Evolutionary conservation across 2,329 filamentous ascomycete species (phyloP), one percentile per base, ranked within the genome.

Genomic region (Anthostomella pinea): DNA sequence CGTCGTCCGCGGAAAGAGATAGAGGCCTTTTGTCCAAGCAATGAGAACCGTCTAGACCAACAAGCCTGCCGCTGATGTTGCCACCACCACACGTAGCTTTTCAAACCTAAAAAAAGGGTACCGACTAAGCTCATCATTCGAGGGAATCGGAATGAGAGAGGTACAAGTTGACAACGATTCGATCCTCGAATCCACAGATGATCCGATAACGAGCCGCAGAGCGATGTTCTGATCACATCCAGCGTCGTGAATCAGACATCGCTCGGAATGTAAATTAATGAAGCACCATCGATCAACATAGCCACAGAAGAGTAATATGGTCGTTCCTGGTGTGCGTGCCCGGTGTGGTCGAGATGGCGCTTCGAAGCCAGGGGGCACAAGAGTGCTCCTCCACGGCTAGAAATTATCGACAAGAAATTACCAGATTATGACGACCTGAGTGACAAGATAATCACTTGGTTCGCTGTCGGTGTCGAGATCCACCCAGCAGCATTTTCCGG

Each of bases 371-470:
- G 14, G 6, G 16, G 19, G 33, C 17, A 26, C 22, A 30, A 25
- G 17, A 7, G 25, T 23, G n/a, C 35, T 29, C 3, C 11, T 23
- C 34, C 41, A 35, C 35, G 24, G 26, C 43, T 56, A 57, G 45
- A 53, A 52, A 57, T 57, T 57, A 57, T 57, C 34, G 45, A 57
- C 52, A 54, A 53, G 49, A 57, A 56, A 44, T 53, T 48, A 46
- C 45, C 42, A 47, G 41, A 51, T 48, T 49, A 49, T 38, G 43
- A 38, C 43, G 45, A 49, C 40, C 38, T 41, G 43, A 45, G 45
- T 35, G 38, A 29, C 30, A 43, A 38, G 24, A 15, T 30, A 31
- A 25, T 23, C 29, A 23, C 35, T 44, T 25, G 25, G 25, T 34
- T 27, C 9, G 8, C 17, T 41, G 17, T 18, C 43, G 30, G 24